These are phyloP conservation scores for Eutypa lata DNA, from an alignment of 2,329 filamentous ascomycete genomes.

Conservation along the genomic window DNA sequence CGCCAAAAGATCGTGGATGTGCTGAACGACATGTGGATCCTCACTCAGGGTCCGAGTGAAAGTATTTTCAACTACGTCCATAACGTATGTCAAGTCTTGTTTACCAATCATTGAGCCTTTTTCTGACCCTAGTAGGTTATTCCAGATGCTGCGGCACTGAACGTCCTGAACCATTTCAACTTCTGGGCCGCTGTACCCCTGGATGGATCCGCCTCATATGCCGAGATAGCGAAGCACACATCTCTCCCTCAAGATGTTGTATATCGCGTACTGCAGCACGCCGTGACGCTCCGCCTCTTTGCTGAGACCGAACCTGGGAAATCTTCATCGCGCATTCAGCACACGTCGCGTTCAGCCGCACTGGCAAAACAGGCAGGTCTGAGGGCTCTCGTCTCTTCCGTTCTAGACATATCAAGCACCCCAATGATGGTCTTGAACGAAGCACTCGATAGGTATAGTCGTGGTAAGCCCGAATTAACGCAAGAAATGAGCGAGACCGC, in stretches of 20 bases:
- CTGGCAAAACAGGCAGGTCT: constrained; percentile 31
- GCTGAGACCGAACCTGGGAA: constrained; percentile 22
- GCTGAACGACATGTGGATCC: constrained; percentile 42
- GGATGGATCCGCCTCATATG: constrained; percentile 40
- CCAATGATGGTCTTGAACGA: constrained; percentile 33
- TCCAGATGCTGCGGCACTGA: constrained; percentile 42
- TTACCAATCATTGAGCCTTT: background rate
- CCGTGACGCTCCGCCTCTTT: constrained; percentile 36
- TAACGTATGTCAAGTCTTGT: constrained; percentile 24
- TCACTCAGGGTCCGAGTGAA: constrained; percentile 47
- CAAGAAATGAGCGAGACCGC: constrained; percentile 33
- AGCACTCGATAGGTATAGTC: constrained; percentile 29
- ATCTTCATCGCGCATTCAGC: constrained; percentile 25
- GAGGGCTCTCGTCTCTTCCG: constrained; percentile 33
- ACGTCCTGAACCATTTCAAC: constrained; percentile 49
- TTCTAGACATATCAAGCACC: constrained; percentile 35
- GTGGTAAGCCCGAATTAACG: constrained; percentile 27
- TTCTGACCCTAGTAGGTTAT: constrained; percentile 31
- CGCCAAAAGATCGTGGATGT: constrained; percentile 43
- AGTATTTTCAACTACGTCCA: constrained; percentile 45
- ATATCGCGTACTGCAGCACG: constrained; percentile 36
- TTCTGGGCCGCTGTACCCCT: constrained; percentile 51
- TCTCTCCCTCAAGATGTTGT: constrained; percentile 37
- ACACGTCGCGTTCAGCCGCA: constrained; percentile 37
- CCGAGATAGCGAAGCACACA: constrained; percentile 35